A percentile compares a stretch with the other conserved stretches of the same genome.
Conservation (phyloP, 1,139 yeast species). For the Yamadazyma taylorii region DNA sequence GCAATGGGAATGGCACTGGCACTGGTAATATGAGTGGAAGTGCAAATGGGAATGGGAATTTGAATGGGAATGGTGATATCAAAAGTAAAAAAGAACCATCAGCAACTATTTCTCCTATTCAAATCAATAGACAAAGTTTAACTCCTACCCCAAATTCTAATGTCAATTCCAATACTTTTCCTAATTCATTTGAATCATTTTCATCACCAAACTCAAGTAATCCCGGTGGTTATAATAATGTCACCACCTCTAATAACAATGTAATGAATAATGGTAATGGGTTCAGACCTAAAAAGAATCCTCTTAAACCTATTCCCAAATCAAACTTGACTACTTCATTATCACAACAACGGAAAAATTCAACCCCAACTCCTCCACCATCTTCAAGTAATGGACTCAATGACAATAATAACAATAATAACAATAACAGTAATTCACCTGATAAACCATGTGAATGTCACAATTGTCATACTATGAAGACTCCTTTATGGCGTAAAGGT, state of each 20-base stretch:
- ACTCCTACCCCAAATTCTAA: constrained; percentile 8
- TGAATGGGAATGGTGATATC: constrained; percentile 3
- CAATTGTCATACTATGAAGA: constrained; percentile 56
- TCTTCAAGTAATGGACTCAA: background rate
- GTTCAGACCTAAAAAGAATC: constrained; percentile 4
- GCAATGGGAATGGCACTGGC: no score
- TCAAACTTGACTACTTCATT: constrained; percentile 39
- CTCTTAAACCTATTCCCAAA: constrained; percentile 18
- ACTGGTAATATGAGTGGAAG: no score
- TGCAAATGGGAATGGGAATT: no score
- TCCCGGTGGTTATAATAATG: background rate
- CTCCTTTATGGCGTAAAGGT: constrained; percentile 60
- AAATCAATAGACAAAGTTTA: constrained; percentile 12
- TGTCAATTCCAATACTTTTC: background rate
- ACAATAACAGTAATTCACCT: background rate
- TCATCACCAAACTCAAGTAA: constrained; percentile 7
- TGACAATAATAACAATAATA: background rate
- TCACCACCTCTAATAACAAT: background rate
- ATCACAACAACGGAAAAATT: constrained; percentile 19
- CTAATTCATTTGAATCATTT: constrained; percentile 3
- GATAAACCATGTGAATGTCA: constrained; percentile 32
- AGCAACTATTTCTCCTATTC: constrained; percentile 17
- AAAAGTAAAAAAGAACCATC: constrained; percentile 15
- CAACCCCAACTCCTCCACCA: constrained; percentile 7
- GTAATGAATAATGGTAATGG: background rate